Conservation (phyloP, 208 protist genomes). For the Strigomonas galati region DNA sequence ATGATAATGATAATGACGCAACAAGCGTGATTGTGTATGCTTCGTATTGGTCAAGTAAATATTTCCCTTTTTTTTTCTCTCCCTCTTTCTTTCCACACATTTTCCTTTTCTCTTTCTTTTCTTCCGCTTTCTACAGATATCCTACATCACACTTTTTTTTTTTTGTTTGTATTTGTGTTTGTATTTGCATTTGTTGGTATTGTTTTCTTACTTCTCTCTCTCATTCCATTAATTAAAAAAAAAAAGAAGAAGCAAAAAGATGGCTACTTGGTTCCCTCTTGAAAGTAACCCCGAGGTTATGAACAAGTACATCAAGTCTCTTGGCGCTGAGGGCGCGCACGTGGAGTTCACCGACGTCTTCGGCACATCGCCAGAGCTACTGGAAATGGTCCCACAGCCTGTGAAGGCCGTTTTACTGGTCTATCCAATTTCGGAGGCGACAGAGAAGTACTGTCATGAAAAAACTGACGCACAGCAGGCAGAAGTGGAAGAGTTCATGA, state of each 20-base stretch:
- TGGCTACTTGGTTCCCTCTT: constrained; percentile 79
- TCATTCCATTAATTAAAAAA: neutral
- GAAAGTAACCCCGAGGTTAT: constrained; percentile 94
- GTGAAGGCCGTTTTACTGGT: constrained; percentile 90
- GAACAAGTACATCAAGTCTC: constrained; percentile 64
- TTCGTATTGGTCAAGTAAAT: neutral
- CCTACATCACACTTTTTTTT: neutral
- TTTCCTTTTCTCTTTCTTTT: neutral
- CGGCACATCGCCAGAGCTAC: constrained; percentile 83
- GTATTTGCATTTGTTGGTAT: too few species aligned
- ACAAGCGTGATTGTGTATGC: neutral
- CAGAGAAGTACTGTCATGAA: constrained; percentile 16
- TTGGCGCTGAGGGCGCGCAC: constrained; percentile 53
- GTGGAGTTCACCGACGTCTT: constrained; percentile 91
- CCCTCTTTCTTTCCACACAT: constrained; percentile 11
- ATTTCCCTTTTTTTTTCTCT: neutral
- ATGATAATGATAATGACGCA: neutral
- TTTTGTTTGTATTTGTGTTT: neutral
- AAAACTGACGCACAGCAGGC: constrained; percentile 23
- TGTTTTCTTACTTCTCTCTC: neutral
- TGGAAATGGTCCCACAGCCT: constrained; percentile 89
- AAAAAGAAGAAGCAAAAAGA: constrained; percentile 1
- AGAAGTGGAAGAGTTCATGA: constrained; percentile 40
- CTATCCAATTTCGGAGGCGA: constrained; percentile 78
- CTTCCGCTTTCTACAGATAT: neutral